Base-by-base conservation (phyloP, 108 stramenopile genomes). In the Nitzschia sp. region DNA sequence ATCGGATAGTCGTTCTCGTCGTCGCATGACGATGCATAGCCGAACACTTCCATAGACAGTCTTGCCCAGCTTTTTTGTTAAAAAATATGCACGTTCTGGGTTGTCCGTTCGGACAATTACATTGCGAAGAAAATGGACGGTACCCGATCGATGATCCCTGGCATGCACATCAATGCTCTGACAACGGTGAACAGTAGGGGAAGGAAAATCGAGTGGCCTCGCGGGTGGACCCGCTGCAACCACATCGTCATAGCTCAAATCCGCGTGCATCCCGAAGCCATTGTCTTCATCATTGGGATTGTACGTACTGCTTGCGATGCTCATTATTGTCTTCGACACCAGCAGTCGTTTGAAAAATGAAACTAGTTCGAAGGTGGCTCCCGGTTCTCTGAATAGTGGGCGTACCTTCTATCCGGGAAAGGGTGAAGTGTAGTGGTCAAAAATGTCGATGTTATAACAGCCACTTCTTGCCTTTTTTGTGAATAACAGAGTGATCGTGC, bases 141-240 rank as follows among this genome's bases (percentile, higher is more conserved):
- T 68, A 26, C 84, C 87, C 15, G 87, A 82, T 17, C 51, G 35
- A 54, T 88, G 87, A 56, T 91, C 70, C 24, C 72, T 66, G 19
- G 77, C 90, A 35, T 71, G 59, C 3, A 86, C 68, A 48, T 83
- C 80, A 26, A 71, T 62, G 21, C 61, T 63, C 13, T 70, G 48
- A 32, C 83, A 82, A 38, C 83, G 70, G 33, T 35, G 60, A 21
- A 91, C 86, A 26, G 59, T 47, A 4, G 90, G 90, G 6, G 83
- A 67, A 46, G 90, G 90, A 33, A 91, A 91, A 46, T 88, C 87
- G 0, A 91, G 72, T 26, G 90, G 90, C 38, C 85, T 74, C 2
- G 70, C 64, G 25, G 89, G 58, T 15, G 85, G 78, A 15, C 82
- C 84, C 11, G 76, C 69, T 25, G 62, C 47, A 31, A 72, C 79